Conservation (phyloP, 345 rosid genomes). For the Pistacia atlantica region DNA sequence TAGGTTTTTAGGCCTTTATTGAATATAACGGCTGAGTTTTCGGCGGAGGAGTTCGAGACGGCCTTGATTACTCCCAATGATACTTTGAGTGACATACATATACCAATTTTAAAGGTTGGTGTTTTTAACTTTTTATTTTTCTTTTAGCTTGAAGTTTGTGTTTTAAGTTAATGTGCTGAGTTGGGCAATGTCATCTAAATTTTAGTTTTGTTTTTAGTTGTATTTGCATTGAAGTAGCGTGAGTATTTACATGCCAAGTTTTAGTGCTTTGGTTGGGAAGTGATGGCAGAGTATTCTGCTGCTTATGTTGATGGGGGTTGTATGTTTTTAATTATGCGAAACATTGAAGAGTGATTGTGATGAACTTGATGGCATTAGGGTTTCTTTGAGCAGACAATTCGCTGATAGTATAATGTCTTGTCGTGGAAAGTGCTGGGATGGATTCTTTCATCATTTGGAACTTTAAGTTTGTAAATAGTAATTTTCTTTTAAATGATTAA, state of each 20-base stretch:
- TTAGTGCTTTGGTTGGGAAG: conserved; percentile 20
- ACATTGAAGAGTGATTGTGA: background rate
- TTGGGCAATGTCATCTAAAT: background rate
- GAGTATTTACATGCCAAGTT: conserved; percentile 1
- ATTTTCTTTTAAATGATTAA: background rate
- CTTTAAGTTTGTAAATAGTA: background rate
- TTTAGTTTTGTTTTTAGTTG: conserved; percentile 6
- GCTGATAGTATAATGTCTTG: background rate
- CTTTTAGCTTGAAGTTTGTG: conserved; percentile 6
- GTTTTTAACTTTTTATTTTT: conserved; percentile 18
- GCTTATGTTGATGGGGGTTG: background rate
- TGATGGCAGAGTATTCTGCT: background rate
- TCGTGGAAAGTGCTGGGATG: background rate
- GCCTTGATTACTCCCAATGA: conserved; percentile 86
- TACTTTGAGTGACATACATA: conserved; percentile 89
- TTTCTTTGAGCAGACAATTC: background rate
- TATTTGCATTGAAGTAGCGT: conserved; percentile 7
- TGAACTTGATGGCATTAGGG: background rate
- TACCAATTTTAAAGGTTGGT: conserved; percentile 94
- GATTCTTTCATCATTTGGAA: background rate
- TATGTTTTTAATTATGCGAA: background rate
- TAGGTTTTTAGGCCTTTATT: conserved; percentile 87
- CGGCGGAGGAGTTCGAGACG: conserved; percentile 96
- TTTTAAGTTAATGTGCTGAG: background rate
- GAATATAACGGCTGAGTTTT: conserved; percentile 84